Evolutionary conservation across 805 yeast genomes (phyloP).

Genomic region (Dipodascus geniculatus): DNA sequence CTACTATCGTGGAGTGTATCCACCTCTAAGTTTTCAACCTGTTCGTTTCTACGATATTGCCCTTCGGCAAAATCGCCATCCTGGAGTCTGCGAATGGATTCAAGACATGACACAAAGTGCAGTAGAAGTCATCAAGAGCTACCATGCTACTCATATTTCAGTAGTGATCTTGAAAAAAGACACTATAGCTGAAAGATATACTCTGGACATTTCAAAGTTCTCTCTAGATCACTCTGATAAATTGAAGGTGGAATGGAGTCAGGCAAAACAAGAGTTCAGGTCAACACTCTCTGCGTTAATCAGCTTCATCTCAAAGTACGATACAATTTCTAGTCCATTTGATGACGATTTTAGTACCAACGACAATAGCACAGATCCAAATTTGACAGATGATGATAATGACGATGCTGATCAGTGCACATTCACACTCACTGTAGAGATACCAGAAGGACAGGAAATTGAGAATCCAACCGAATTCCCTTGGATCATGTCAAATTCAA

Average conservation of each 20-base stretch:
- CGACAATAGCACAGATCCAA: background rate
- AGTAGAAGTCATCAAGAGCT: conserved; percentile 5
- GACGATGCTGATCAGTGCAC: background rate
- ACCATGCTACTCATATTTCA: conserved; percentile 14
- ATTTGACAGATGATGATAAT: background rate
- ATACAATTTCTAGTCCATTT: background rate
- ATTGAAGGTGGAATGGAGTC: background rate
- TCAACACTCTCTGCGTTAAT: background rate
- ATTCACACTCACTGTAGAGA: background rate
- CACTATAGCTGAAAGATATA: conserved; percentile 30
- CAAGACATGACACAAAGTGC: conserved; percentile 26
- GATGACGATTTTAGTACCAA: background rate
- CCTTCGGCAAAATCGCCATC: conserved; percentile 34
- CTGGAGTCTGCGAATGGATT: conserved; percentile 35
- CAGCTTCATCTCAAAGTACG: background rate
- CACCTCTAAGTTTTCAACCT: conserved; percentile 35
- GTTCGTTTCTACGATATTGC: conserved; percentile 34
- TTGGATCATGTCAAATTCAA: background rate
- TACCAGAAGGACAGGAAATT: background rate
- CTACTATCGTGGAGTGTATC: conserved; percentile 43
- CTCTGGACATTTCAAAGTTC: conserved; percentile 22
- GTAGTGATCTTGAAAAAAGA: conserved; percentile 30
- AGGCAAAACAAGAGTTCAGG: background rate
- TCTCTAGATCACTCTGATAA: conserved; percentile 17
- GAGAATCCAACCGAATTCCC: conserved; percentile 3